Base-by-base conservation (phyloP, 2,329 filamentous ascomycete genomes). In the Botryotinia narcissicola region DNA sequence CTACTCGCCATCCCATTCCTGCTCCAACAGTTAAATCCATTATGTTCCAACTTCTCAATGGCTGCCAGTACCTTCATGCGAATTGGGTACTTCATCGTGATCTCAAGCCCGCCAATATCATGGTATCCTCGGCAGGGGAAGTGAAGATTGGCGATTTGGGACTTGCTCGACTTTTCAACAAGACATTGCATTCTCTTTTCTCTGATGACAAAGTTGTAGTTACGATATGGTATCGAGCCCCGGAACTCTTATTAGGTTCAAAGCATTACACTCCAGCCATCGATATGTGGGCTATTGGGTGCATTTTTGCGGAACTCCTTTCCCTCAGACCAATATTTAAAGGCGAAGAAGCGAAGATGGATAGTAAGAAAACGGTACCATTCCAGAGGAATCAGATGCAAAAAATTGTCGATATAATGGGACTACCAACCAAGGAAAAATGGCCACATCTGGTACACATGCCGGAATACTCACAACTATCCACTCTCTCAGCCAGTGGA, bases 381-480 rank as follows among this genome's bases (percentile, higher is more conserved):
- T 99, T 99, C 78, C 96, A 99, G 83, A 90, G 95, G 22, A 98
- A 98, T 79, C 96, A 99, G 84, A 98, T 99, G 95, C 94, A 96
- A 80, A 98, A 97, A 83, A 99, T 99, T 78, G 93, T 97, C 54
- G 96, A 99, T 80, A 94, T 99, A 75, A 91, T 99, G 85, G 96
- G 96, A 44, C 85, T 97, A 77, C 96, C 96, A 0, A 93, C 89
- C 10, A 95, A 95, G 79, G 93, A 97, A 68, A 89, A 90, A 40
- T 99, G 96, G 96, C 93, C 95, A 0, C 87, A 95, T 42, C 85
- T 99, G 2, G 85, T 89, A 1, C 89, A 91, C 57, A 97, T 97
- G 92, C 94, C 94, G 0, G 96, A 99, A 83, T 97, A 93, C 80
- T 84, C 84, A 54, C 92, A 96, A 77, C 86, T 97, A 9, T 83